Conservation (phyloP, 2,329 filamentous ascomycete genomes). For the Lojkania enalia region DNA sequence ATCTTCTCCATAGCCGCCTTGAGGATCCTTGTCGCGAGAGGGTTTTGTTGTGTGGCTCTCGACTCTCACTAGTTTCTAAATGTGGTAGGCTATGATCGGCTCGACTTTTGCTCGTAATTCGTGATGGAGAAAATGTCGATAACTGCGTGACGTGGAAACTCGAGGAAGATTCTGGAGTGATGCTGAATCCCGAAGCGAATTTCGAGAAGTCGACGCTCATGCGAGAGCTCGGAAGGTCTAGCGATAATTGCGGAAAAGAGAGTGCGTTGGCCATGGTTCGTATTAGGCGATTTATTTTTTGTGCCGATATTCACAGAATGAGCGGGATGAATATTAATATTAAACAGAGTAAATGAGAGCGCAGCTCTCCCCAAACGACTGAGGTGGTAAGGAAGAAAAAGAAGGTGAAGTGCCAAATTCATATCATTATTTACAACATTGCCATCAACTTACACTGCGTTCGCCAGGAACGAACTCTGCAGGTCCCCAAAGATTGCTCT, state of each 20-base stretch:
- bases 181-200: conserved; percentile 7
- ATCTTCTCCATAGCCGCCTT: conserved; percentile 12
- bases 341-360: conserved; percentile 11
- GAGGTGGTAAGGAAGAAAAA: background rate
- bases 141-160: background rate
- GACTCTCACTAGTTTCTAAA: too few relatives aligned
- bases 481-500: background rate
- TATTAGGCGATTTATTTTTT: background rate
- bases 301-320: conserved; percentile 11
- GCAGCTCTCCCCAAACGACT: conserved; percentile 15
- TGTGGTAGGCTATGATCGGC: too few relatives aligned
- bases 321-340: conserved; percentile 13
- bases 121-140: too few relatives aligned
- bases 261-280: conserved; percentile 18
- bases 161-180: background rate
- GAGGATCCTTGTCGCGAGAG: conserved; percentile 10
- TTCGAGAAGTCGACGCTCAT: conserved; percentile 27
- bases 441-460: conserved; percentile 3
- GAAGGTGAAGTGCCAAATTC: conserved; percentile 3
- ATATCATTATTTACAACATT: conserved; percentile 3
- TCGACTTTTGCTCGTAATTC: too few relatives aligned
- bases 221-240: conserved; percentile 27
- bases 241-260: conserved; percentile 20
- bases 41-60: background rate
- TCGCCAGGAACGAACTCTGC: background rate